Base-by-base conservation (phyloP, 23 red algal genomes). In the Gracilariopsis chorda region DNA sequence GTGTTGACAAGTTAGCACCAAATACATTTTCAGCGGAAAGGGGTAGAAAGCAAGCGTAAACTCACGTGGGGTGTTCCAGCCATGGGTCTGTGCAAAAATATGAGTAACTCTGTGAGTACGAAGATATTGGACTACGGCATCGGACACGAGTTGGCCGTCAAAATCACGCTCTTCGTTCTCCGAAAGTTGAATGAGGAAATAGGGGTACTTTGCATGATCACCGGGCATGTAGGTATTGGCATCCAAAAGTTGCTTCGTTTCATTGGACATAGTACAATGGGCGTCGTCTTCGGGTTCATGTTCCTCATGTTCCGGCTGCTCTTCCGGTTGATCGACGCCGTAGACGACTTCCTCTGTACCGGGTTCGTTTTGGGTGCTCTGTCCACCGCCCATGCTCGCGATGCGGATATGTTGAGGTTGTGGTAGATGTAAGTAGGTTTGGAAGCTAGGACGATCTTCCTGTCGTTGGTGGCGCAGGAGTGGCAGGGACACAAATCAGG, bases 71-170 rank as follows among this genome's bases (percentile, higher is more conserved):
- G 85, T 89, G 58, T 89, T 89, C 85, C 85, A 89, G 29, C 85
- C 85, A 77, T 89, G 85, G 32, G 85, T 89, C 33, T 89, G 85
- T 16, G 85, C 85, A 28, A 89, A 73, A 34, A 89, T 89, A 39
- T 89, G 85, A 29, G 85, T 89, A 36, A 89, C 51, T 10, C 17
- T 7, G 69, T 89, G 51, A 36, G 68, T 48, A 7, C 16, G 48
- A 77, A 89, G 46, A 27, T 77, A 76, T 30, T 77, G 29, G 51
- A 62, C 72, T 16, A 89, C 37, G 16, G 69, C 68, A 52, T 89
- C 85, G 24, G 85, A 89, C 37, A 89, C 85, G 27, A 89, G 51
- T 25, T 60, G 27, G 8, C 58, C 85, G 12, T 89, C 65, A 46
- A 62, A 89, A 7, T 77, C 69, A 41, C 49, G 85, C n/a, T 89